A percentile compares a stretch with the other conserved stretches of the same genome.
Conservation (phyloP, 1,284 basidiomycete genomes). For the Cryptococcus sp. region DNA sequence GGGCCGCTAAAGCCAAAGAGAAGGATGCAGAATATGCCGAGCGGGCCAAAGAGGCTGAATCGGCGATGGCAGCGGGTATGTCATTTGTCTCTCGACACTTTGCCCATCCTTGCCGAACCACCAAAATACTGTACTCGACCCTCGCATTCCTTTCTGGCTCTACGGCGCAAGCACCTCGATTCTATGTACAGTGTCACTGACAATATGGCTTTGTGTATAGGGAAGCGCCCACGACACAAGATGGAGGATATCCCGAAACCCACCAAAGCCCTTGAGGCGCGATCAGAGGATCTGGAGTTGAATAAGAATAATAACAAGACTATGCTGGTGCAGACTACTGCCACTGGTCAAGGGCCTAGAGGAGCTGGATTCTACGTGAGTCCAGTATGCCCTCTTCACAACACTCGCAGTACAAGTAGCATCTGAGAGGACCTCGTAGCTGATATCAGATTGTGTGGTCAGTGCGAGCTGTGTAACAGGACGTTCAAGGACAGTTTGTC, state of each 20-base stretch:
- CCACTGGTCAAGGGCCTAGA: constrained; percentile 72
- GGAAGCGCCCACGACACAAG: constrained; percentile 13
- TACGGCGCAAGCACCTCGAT: neutral
- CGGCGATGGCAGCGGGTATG: constrained; percentile 69
- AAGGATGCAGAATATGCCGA: constrained; percentile 45
- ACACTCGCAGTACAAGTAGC: too few species aligned
- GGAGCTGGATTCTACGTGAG: constrained; percentile 79
- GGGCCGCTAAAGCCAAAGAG: constrained; percentile 51
- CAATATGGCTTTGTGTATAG: neutral
- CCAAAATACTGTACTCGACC: neutral
- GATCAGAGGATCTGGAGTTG: constrained; percentile 76
- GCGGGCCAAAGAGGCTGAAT: constrained; percentile 47
- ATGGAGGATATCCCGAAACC: constrained; percentile 71
- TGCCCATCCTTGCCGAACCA: neutral
- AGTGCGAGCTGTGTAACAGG: constrained; percentile 81
- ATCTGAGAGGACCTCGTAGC: neutral
- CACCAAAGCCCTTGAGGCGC: constrained; percentile 82
- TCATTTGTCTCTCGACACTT: neutral
- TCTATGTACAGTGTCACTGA: neutral
- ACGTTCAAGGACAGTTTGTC: constrained; percentile 91
- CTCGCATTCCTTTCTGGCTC: neutral
- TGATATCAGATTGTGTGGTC: neutral
- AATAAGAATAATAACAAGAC: constrained; percentile 91
- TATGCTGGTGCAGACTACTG: constrained; percentile 72
- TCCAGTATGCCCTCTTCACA: constrained; percentile 32